These are phyloP conservation scores for Fusarium stilboides DNA, from an alignment of 2,329 filamentous ascomycete genomes.

Conservation along the genomic window DNA sequence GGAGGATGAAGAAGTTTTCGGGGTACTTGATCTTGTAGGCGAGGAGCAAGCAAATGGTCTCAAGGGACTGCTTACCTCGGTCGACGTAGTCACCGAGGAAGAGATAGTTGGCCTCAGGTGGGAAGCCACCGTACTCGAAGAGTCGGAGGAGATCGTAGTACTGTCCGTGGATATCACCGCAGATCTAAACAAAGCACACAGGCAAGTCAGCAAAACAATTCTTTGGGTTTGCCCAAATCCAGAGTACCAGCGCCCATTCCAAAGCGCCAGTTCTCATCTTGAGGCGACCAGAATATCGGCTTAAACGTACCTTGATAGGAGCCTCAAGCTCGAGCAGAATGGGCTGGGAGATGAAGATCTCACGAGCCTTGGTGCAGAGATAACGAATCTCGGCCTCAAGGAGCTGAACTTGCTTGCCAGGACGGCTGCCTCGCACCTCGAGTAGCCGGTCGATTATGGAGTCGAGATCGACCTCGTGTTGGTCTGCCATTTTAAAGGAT, in stretches of 20 bases:
- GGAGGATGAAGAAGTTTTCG: slow-evolving; percentile 99
- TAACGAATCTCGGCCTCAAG: slow-evolving; percentile 96
- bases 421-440: slow-evolving; percentile 97
- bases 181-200: slow-evolving; percentile 76
- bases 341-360: slow-evolving; percentile 99
- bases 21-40: slow-evolving; percentile 99
- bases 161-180: slow-evolving; percentile 98
- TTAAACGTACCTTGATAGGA: slow-evolving; percentile 89
- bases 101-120: slow-evolving; percentile 98
- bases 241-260: slow-evolving; percentile 8
- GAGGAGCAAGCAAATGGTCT: slow-evolving; percentile 96
- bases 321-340: slow-evolving; percentile 98
- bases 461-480: slow-evolving; percentile 96
- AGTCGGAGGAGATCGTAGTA: slow-evolving; percentile 98
- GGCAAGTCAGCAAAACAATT: slow-evolving; percentile 36
- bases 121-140: slow-evolving; percentile 98
- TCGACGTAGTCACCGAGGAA: slow-evolving; percentile 99
- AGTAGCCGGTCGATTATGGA: slow-evolving; percentile 99
- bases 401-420: slow-evolving; percentile 98
- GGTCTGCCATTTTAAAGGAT: slow-evolving; percentile 70
- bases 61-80: slow-evolving; percentile 97
- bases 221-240: not conserved
- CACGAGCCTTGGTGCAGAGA: slow-evolving; percentile 97
- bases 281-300: slow-evolving; percentile 10
- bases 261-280: slow-evolving; percentile 6